Evolutionary conservation across 495 filamentous ascomycete genomes (phyloP).

Genomic region (Zalerion maritima): DNA sequence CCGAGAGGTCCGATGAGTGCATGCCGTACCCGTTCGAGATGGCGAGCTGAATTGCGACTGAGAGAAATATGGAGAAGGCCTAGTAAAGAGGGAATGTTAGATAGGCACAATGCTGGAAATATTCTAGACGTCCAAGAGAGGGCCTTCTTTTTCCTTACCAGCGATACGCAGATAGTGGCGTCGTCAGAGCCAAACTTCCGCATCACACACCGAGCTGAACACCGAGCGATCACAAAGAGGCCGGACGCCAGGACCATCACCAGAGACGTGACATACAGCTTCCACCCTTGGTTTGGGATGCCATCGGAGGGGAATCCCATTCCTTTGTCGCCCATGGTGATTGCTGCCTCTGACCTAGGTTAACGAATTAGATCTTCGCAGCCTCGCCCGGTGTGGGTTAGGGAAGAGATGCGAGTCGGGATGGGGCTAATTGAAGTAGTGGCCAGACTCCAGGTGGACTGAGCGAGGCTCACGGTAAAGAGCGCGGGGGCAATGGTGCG

Average conservation of each 20-base stretch:
- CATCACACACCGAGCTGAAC: not conserved
- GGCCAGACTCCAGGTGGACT: too few relatives aligned
- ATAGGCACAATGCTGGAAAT: too few relatives aligned
- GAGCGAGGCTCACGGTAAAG: too few relatives aligned
- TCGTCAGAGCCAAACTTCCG: slow-evolving; percentile 2
- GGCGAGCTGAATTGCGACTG: slow-evolving; percentile 1
- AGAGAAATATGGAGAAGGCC: not conserved
- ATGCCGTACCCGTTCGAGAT: slow-evolving; percentile 4
- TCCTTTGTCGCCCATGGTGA: slow-evolving; percentile 1
- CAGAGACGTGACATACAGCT: slow-evolving; percentile 3
- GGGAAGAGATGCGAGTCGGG: too few relatives aligned
- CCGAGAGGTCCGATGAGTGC: slow-evolving; percentile 3
- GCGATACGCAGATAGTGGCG: not conserved
- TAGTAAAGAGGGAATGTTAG: not conserved
- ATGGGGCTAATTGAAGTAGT: too few relatives aligned
- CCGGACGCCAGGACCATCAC: slow-evolving; percentile 2
- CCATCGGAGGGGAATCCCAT: slow-evolving; percentile 3
- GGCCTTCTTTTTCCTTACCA: too few relatives aligned
- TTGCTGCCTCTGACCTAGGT: slow-evolving; percentile 1
- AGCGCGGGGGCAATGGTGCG: too few relatives aligned
- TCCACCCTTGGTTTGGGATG: slow-evolving; percentile 3
- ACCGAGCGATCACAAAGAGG: slow-evolving; percentile 1
- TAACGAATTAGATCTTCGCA: too few relatives aligned
- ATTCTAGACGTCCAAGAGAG: too few relatives aligned
- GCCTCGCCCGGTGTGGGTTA: too few relatives aligned